phyloP scores from a whole-genome alignment of 176 grass and related monocot genomes.

The Avena sativa region DNA sequence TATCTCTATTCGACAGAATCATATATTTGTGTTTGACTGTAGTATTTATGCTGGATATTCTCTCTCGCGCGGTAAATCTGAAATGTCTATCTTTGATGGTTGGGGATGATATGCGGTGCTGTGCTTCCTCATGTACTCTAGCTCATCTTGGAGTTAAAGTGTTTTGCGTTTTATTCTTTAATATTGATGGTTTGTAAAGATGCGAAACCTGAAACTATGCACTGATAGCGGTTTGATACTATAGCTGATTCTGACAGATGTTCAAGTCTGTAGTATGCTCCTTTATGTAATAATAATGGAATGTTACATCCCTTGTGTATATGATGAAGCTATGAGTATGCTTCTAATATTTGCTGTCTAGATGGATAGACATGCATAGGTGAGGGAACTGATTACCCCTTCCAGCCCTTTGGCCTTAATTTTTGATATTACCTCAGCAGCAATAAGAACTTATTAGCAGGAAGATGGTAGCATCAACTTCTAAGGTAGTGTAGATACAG shows the following conservation, averaged over 20 bases:
- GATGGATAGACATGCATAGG: slow-evolving; percentile 24
- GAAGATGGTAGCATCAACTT: slow-evolving; percentile 48
- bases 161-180: neutral
- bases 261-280: slow-evolving; percentile 42
- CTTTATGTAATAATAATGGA: slow-evolving; percentile 44
- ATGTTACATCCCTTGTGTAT: slow-evolving; percentile 41
- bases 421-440: slow-evolving; percentile 39
- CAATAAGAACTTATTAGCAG: slow-evolving; percentile 54
- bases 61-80: slow-evolving; percentile 37
- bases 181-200: slow-evolving; percentile 42
- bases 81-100: slow-evolving; percentile 43
- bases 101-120: slow-evolving; percentile 42
- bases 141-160: slow-evolving; percentile 44
- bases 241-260: slow-evolving; percentile 47
- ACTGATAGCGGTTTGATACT: slow-evolving; percentile 41
- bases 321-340: slow-evolving; percentile 43
- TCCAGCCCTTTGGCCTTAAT: slow-evolving; percentile 37
- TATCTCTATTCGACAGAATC: slow-evolving; percentile 56
- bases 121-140: slow-evolving; percentile 30
- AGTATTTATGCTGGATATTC: slow-evolving; percentile 52
- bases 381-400: slow-evolving; percentile 33
- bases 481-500: slow-evolving; percentile 62
- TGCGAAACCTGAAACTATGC: slow-evolving; percentile 41
- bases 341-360: slow-evolving; percentile 29
- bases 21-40: slow-evolving; percentile 57